phyloP scores from a whole-genome alignment of 1,284 basidiomycete species.

The Rhodotorula sp. region DNA sequence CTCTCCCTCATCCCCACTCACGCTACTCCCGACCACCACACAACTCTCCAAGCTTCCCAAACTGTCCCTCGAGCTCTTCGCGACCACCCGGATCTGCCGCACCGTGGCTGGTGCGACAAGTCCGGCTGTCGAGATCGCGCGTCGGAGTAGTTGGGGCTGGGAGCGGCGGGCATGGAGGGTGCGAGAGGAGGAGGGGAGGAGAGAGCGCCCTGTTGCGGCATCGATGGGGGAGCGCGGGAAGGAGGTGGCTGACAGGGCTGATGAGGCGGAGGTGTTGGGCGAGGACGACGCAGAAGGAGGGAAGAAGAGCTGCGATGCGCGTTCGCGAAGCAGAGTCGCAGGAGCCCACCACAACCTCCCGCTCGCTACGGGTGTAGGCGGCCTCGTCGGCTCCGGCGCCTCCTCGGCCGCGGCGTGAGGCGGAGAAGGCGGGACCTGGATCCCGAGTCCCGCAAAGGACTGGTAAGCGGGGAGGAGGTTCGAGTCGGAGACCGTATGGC shows the following conservation, averaged over 20 bases:
- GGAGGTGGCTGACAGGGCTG: background rate
- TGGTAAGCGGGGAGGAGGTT: slow-evolving; percentile 7
- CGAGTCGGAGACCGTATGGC: slow-evolving; percentile 18
- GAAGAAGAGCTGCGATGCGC: slow-evolving; percentile 20
- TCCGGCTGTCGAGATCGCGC: slow-evolving; percentile 3
- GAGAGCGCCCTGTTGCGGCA: slow-evolving; percentile 10
- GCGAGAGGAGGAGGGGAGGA: background rate
- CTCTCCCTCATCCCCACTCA: background rate
- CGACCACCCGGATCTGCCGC: background rate
- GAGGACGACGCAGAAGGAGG: background rate
- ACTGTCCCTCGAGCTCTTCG: slow-evolving; percentile 3
- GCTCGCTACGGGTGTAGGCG: background rate
- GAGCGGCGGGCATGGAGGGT: background rate
- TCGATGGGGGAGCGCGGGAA: slow-evolving; percentile 8
- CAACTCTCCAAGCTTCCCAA: slow-evolving; percentile 5
- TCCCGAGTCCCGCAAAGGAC: slow-evolving; percentile 13
- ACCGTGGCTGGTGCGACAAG: slow-evolving; percentile 10
- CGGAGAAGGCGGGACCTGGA: slow-evolving; percentile 12
- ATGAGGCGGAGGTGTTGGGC: background rate
- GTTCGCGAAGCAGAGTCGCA: slow-evolving; percentile 9
- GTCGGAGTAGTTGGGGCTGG: background rate
- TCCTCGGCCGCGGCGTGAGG: too few species aligned
- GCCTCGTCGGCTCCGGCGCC: background rate
- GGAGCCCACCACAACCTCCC: background rate
- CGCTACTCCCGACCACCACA: background rate